Percentiles rank a stretch among this genome's conserved stretches.
phyloP scores from a whole-genome alignment of 2,329 filamentous ascomycete species.

The Pseudogymnoascus sp. region DNA sequence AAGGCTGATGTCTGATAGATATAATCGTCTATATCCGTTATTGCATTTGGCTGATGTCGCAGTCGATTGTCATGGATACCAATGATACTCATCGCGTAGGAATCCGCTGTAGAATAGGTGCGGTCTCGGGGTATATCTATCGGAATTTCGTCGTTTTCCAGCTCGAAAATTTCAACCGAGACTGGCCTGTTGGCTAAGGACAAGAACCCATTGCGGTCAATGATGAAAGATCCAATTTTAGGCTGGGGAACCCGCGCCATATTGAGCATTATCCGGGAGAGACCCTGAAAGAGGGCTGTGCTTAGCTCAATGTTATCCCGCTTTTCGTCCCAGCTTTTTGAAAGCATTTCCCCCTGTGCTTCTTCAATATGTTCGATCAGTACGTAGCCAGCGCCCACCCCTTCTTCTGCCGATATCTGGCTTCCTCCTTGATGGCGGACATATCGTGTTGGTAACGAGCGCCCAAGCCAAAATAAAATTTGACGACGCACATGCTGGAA shows the following conservation, averaged over 20 bases:
- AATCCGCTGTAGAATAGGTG: conserved; percentile 28
- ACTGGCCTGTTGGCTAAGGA: conserved; percentile 32
- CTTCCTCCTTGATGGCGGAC: not conserved
- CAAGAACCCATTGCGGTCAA: conserved; percentile 26
- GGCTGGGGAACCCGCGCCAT: conserved; percentile 24
- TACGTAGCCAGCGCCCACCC: conserved; percentile 24
- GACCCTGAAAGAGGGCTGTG: conserved; percentile 21
- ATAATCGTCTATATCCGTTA: conserved; percentile 28
- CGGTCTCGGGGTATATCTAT: conserved; percentile 27
- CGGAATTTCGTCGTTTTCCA: conserved; percentile 31
- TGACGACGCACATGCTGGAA: conserved; percentile 13
- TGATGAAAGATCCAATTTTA: conserved; percentile 29
- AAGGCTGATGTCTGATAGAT: not conserved
- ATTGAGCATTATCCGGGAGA: conserved; percentile 24
- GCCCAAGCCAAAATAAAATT: conserved; percentile 21
- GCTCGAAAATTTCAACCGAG: conserved; percentile 26
- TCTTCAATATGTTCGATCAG: conserved; percentile 27
- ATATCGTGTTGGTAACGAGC: conserved; percentile 13
- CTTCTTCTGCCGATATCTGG: not conserved
- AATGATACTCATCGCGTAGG: conserved; percentile 29
- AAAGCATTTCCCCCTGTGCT: conserved; percentile 25
- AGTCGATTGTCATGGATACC: conserved; percentile 31
- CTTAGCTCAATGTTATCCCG: conserved; percentile 14
- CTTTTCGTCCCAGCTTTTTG: conserved; percentile 24
- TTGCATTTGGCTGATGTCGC: conserved; percentile 29